Conservation (phyloP, 169 alveolate genomes). For the Plasmodium cynomolgi region DNA sequence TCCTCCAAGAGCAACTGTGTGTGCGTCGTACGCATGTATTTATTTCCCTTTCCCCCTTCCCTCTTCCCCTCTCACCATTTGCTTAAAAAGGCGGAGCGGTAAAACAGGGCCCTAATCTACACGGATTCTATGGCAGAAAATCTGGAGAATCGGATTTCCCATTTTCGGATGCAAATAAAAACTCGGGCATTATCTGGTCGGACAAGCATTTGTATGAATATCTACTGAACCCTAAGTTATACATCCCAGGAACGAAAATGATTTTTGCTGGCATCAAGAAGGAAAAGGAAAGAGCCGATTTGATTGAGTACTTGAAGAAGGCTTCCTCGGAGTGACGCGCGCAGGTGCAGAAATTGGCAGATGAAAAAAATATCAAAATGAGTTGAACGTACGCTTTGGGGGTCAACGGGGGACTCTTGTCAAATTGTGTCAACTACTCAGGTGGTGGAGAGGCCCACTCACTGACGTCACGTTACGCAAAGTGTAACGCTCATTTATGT, state of each 20-base stretch:
- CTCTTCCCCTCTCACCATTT: neutral
- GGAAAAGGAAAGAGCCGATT: slow-evolving; percentile 95
- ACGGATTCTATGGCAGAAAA: slow-evolving; percentile 90
- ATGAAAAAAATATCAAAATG: neutral
- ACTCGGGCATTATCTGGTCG: slow-evolving; percentile 91
- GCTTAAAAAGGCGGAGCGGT: slow-evolving; percentile 89
- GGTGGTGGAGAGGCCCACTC: neutral
- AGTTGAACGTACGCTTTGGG: neutral
- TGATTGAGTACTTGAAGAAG: slow-evolving; percentile 92
- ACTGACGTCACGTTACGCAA: neutral
- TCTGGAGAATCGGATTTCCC: slow-evolving; percentile 91
- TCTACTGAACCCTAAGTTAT: slow-evolving; percentile 92
- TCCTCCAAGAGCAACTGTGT: neutral
- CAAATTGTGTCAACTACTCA: neutral
- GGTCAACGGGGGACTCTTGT: neutral
- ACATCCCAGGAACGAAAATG: slow-evolving; percentile 97
- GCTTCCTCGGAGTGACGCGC: slow-evolving; percentile 78
- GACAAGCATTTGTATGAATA: slow-evolving; percentile 93
- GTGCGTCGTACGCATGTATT: neutral
- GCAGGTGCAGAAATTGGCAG: neutral
- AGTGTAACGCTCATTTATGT: neutral
- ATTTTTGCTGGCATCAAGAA: slow-evolving; percentile 96
- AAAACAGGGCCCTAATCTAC: slow-evolving; percentile 91
- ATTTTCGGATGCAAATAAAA: slow-evolving; percentile 92
- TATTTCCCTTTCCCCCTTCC: neutral